Conservation (phyloP, 768 basidiomycete genomes). For the Serendipita sp. region DNA sequence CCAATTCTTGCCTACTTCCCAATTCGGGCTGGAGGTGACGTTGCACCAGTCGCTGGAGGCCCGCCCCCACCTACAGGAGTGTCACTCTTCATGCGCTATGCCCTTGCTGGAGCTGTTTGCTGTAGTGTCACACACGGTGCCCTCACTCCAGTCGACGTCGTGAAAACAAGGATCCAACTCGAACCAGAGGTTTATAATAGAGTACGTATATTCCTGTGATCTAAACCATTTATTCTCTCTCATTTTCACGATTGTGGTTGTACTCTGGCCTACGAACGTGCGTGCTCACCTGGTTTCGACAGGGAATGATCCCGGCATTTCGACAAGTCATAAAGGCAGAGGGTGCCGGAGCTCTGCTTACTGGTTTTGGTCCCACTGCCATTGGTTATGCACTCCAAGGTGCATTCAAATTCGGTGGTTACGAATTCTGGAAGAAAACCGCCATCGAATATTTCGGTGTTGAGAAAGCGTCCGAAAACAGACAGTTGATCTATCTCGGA, state of each 20-base stretch:
- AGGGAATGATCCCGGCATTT: constrained; percentile 44
- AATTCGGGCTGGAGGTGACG: not conserved
- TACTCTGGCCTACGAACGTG: not conserved
- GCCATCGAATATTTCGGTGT: constrained; percentile 86
- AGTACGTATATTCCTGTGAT: constrained; percentile 10
- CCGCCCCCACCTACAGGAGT: constrained; percentile 12
- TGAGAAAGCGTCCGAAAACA: constrained; percentile 62
- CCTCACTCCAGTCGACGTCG: constrained; percentile 20
- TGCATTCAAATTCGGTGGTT: constrained; percentile 97
- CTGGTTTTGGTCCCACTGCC: constrained; percentile 84
- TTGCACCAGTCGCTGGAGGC: not conserved
- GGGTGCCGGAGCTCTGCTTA: constrained; percentile 77
- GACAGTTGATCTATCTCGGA: constrained; percentile 81
- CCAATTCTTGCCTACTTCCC: constrained; percentile 7
- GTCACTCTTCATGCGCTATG: constrained; percentile 16
- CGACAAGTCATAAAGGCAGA: constrained; percentile 59
- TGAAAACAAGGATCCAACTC: constrained; percentile 20
- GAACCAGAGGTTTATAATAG: constrained; percentile 20
- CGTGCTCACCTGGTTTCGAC: not conserved
- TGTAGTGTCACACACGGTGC: constrained; percentile 17
- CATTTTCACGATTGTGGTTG: not conserved
- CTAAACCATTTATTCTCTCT: not conserved
- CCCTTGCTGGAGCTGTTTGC: constrained; percentile 17
- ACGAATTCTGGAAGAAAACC: constrained; percentile 87
- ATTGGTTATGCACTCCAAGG: constrained; percentile 92